Conservation (phyloP, 305 asterid species). For the Fraxinus nigra region DNA sequence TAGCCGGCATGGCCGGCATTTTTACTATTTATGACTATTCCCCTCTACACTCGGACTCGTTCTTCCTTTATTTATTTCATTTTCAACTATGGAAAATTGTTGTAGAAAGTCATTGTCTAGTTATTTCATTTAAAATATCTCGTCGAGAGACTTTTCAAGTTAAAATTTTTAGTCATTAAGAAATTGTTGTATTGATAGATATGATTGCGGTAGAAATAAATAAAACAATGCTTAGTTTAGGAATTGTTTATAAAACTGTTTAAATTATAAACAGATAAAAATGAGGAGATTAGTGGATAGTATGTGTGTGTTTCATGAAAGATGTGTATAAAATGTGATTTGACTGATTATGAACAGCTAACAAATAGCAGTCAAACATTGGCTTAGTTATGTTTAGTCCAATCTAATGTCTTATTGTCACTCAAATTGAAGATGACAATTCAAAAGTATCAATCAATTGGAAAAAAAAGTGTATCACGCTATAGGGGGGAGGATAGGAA, state of each 20-base stretch:
- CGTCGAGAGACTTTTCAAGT: background rate
- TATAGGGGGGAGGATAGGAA: background rate
- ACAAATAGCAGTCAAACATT: background rate
- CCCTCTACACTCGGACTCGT: background rate
- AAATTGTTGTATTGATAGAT: background rate
- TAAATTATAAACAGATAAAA: background rate
- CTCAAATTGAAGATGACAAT: background rate
- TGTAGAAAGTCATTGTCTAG: background rate
- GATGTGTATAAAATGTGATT: background rate
- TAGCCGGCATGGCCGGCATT: conserved; percentile 40
- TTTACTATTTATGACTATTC: background rate
- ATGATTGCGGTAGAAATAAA: background rate
- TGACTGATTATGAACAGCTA: background rate
- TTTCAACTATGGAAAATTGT: background rate
- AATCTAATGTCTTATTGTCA: background rate
- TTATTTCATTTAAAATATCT: background rate
- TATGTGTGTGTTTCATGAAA: background rate
- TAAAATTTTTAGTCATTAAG: background rate
- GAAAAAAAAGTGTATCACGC: background rate
- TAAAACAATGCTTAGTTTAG: background rate
- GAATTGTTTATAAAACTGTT: background rate
- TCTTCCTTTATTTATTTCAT: background rate
- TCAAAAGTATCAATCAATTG: background rate
- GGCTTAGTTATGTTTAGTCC: background rate
- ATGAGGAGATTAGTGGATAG: background rate